These are phyloP conservation scores for Vigna reflexopilosa DNA, from an alignment of 306 rosid genomes.

Conservation along the genomic window DNA sequence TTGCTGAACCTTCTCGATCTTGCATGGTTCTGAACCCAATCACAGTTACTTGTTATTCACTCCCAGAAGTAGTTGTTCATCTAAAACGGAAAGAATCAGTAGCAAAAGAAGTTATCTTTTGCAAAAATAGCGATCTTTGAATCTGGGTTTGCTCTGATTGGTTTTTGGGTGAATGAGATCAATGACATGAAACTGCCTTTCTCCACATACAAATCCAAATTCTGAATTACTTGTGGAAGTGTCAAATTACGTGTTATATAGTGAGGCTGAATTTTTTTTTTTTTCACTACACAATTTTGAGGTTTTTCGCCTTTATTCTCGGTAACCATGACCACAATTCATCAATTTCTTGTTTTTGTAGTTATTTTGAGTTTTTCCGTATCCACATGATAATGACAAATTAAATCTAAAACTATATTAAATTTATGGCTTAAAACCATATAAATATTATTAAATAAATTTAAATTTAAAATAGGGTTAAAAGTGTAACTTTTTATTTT, in stretches of 20 bases:
- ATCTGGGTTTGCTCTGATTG: not conserved
- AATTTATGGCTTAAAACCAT: too few species aligned
- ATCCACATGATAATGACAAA: too few species aligned
- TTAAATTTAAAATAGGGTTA: too few species aligned
- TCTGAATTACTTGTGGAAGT: not conserved
- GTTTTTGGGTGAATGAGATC: not conserved
- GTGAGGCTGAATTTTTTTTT: too few species aligned
- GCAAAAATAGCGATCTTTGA: not conserved
- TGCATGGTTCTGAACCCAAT: not conserved
- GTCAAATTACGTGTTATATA: slow-evolving; percentile 2
- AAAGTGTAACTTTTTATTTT: too few species aligned
- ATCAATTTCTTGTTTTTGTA: too few species aligned
- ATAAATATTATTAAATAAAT: too few species aligned
- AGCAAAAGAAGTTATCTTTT: not conserved
- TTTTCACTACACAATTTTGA: not conserved
- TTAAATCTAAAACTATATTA: too few species aligned
- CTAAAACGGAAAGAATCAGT: not conserved
- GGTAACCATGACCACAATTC: not conserved
- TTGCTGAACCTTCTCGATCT: not conserved
- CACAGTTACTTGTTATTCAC: too few species aligned
- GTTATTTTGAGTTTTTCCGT: too few species aligned
- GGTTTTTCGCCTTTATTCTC: not conserved
- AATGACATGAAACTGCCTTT: not conserved
- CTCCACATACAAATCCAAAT: not conserved
- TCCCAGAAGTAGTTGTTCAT: not conserved